Conservation (phyloP, 192 early-diverging fungal genomes). For the Coemansia sp. region DNA sequence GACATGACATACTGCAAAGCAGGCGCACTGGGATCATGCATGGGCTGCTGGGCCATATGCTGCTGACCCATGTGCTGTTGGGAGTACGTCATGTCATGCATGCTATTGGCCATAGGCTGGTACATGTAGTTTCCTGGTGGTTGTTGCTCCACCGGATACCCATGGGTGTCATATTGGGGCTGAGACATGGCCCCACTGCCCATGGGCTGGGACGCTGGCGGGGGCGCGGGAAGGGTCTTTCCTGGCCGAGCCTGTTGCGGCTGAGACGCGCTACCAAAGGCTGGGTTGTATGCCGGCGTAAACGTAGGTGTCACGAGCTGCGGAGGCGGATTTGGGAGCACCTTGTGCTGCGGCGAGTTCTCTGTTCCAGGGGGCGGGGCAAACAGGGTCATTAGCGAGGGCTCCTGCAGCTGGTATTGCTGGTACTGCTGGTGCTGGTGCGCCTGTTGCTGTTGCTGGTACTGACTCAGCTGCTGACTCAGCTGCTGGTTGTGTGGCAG, state of each 20-base stretch:
- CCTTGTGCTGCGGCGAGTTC: slow-evolving; percentile 14
- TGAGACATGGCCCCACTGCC: slow-evolving; percentile 4
- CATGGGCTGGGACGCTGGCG: neutral
- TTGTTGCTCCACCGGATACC: neutral
- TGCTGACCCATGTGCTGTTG: neutral
- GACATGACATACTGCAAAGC: neutral
- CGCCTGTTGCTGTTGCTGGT: slow-evolving; percentile 4
- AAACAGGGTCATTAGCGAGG: slow-evolving; percentile 40
- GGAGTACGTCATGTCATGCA: neutral
- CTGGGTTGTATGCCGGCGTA: slow-evolving; percentile 35
- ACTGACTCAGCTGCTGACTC: slow-evolving; percentile 10
- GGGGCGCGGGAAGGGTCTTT: slow-evolving; percentile 4
- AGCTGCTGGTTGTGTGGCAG: slow-evolving; percentile 6
- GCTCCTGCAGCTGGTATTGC: slow-evolving; percentile 25
- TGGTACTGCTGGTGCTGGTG: slow-evolving; percentile 12
- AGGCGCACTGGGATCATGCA: neutral
- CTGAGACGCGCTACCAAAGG: slow-evolving; percentile 7
- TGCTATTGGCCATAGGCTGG: neutral
- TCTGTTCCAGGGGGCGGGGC: slow-evolving; percentile 27
- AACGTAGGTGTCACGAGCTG: slow-evolving; percentile 10
- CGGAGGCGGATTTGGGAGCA: slow-evolving; percentile 24
- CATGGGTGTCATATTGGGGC: neutral
- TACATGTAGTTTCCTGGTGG: neutral
- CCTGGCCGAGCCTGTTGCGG: neutral
- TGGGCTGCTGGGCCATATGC: neutral